A percentile compares a stretch with the other conserved stretches of the same genome.
Evolutionary conservation across 768 basidiomycete genomes (phyloP).

Genomic region (Leccinum pellstonianum): DNA sequence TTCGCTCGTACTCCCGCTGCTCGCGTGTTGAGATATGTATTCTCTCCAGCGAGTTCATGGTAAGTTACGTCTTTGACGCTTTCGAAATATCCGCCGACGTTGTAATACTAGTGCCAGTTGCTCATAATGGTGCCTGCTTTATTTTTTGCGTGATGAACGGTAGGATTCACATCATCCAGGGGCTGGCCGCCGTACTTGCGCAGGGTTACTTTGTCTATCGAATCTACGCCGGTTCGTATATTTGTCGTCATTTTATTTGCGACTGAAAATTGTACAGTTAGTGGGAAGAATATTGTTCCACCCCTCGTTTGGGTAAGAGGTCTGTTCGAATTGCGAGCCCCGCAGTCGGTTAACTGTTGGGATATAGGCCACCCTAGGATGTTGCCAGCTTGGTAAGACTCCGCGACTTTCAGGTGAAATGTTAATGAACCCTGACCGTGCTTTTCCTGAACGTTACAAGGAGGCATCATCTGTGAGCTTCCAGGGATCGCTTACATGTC

Average conservation of each 20-base stretch:
- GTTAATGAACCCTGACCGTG: neutral
- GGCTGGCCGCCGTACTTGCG: neutral
- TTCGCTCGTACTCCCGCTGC: neutral
- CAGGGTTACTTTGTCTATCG: constrained; percentile 17
- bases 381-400: constrained; percentile 8
- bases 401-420: too few species aligned
- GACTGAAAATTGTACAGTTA: constrained; percentile 1
- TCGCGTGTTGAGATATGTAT: neutral
- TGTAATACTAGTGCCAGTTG: constrained; percentile 1
- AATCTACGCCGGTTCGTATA: constrained; percentile 13
- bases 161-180: constrained; percentile 4
- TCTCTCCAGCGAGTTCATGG: constrained; percentile 7
- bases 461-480: neutral
- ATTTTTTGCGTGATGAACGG: neutral
- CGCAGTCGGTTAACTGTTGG: neutral
- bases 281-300: neutral
- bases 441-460: neutral
- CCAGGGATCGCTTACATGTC: neutral
- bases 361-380: neutral
- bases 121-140: constrained; percentile 1
- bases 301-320: constrained; percentile 7
- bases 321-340: neutral
- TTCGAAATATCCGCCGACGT: neutral
- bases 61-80: neutral
- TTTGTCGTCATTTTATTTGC: neutral